Evolutionary conservation across 202 grass and related monocot genomes (phyloP).

Genomic region (Schoenoplectus tabernaemontani): DNA sequence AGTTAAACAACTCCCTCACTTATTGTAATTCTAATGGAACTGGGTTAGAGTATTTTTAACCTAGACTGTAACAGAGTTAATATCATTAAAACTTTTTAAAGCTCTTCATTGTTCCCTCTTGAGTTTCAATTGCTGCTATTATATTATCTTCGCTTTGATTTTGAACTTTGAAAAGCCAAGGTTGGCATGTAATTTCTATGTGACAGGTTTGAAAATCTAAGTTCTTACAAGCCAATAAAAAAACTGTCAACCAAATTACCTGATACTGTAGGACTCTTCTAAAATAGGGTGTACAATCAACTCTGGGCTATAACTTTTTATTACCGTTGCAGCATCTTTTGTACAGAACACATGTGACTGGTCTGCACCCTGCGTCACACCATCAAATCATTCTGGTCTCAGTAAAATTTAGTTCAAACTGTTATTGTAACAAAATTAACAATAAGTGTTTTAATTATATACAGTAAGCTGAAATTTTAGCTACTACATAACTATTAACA

Average conservation of each 20-base stretch:
- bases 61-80: background rate
- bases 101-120: too few relatives aligned
- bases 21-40: background rate
- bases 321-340: conserved; percentile 91
- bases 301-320: conserved; percentile 96
- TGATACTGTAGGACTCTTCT: conserved; percentile 88
- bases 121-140: too few relatives aligned
- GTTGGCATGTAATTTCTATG: background rate
- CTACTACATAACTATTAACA: background rate
- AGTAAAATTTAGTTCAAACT: background rate
- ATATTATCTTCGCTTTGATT: too few relatives aligned
- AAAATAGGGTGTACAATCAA: conserved; percentile 89
- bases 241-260: too few relatives aligned
- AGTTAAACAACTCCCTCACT: background rate
- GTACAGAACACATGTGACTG: conserved; percentile 95
- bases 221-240: background rate
- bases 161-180: background rate
- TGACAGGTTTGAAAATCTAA: background rate
- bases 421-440: background rate
- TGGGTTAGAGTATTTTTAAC: background rate
- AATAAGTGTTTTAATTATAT: background rate
- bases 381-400: background rate
- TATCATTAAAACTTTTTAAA: too few relatives aligned
- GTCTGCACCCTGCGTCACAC: conserved; percentile 79
- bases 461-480: background rate